These are phyloP conservation scores for Lolium perenne DNA, from an alignment of 176 grass and related monocot species.

Conservation along the genomic window DNA sequence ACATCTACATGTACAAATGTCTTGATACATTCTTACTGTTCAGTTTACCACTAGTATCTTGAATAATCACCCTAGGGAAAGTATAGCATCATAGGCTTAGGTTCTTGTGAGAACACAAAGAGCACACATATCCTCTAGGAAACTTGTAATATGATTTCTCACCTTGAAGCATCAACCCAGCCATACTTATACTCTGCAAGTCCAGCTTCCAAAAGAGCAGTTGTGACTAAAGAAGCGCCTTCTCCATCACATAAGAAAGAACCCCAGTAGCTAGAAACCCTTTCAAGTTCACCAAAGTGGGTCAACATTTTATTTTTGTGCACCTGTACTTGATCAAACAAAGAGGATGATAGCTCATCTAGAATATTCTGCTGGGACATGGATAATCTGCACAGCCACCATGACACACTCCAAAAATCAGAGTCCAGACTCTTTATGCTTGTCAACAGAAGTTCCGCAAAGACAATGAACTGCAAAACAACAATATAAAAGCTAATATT, in stretches of 20 bases:
- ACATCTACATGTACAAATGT: neutral
- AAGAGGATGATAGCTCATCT: conserved; percentile 78
- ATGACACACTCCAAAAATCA: conserved; percentile 58
- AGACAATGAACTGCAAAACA: conserved; percentile 87
- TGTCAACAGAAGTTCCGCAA: conserved; percentile 69
- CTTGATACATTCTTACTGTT: neutral
- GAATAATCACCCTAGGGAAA: conserved; percentile 1
- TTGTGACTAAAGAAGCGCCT: conserved; percentile 61
- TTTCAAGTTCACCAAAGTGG: conserved; percentile 71
- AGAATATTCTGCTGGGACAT: conserved; percentile 83
- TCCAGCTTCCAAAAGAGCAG: conserved; percentile 72
- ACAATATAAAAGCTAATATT: conserved; percentile 39
- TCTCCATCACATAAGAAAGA: conserved; percentile 70
- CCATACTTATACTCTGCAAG: conserved; percentile 83
- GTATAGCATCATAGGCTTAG: neutral
- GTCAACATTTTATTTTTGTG: conserved; percentile 69
- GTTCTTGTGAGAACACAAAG: too few species aligned
- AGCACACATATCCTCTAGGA: too few species aligned
- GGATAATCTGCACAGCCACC: conserved; percentile 83
- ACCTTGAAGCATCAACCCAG: conserved; percentile 77
- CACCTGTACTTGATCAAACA: conserved; percentile 76
- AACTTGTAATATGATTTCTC: neutral
- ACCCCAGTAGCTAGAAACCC: conserved; percentile 70
- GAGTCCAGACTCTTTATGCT: conserved; percentile 52
- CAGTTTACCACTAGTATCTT: neutral